Conservation (phyloP, 768 basidiomycete genomes). For the Hygrophorus russula region DNA sequence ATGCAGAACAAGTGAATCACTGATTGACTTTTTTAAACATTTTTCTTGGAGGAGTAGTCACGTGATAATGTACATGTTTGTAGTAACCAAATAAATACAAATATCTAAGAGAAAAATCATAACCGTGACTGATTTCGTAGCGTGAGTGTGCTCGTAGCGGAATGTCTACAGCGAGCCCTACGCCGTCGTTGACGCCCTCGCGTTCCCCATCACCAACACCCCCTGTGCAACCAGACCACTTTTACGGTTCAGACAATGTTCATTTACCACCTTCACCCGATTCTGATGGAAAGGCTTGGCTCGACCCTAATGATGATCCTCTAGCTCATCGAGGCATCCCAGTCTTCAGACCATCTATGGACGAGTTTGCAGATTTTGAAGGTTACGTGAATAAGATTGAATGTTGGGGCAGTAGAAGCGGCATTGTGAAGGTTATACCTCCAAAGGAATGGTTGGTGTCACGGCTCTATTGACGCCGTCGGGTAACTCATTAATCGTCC, state of each 20-base stretch:
- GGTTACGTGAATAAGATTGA: slow-evolving; percentile 79
- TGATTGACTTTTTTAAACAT: too few relatives aligned
- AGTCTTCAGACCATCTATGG: slow-evolving; percentile 90
- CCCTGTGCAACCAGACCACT: slow-evolving; percentile 71
- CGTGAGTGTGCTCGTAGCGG: neutral
- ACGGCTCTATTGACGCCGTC: slow-evolving; percentile 7
- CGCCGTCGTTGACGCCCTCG: slow-evolving; percentile 33
- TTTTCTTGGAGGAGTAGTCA: too few relatives aligned
- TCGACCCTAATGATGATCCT: slow-evolving; percentile 74
- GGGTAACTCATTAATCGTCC: slow-evolving; percentile 15
- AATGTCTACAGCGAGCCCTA: slow-evolving; percentile 25
- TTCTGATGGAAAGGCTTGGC: slow-evolving; percentile 52
- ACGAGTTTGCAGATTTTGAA: slow-evolving; percentile 89
- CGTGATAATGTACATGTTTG: too few relatives aligned
- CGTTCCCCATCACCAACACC: slow-evolving; percentile 45
- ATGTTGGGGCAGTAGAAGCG: slow-evolving; percentile 82
- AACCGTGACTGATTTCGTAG: too few relatives aligned
- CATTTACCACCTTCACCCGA: slow-evolving; percentile 49
- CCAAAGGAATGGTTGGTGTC: slow-evolving; percentile 80
- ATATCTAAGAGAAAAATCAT: too few relatives aligned
- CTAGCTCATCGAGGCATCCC: slow-evolving; percentile 84
- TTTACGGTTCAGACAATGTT: slow-evolving; percentile 49
- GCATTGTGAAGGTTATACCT: slow-evolving; percentile 94
- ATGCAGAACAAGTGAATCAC: slow-evolving; percentile 14
- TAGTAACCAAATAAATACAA: too few relatives aligned